Conservation (phyloP, 192 early-diverging fungal species). For the Chytriomyces sp. region DNA sequence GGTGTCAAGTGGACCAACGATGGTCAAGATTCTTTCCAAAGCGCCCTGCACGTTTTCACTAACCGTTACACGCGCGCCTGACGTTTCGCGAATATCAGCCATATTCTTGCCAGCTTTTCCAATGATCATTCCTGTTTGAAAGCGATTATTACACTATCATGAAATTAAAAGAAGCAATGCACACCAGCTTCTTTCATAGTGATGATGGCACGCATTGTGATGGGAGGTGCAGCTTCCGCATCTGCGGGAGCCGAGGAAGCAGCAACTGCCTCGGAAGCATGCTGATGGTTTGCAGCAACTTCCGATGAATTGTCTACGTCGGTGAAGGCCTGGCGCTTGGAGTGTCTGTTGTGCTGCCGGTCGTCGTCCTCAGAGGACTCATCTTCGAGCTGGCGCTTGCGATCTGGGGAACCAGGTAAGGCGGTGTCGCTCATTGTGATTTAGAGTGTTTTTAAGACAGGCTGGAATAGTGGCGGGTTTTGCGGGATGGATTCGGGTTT, state of each 20-base stretch:
- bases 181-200: constrained; percentile 88
- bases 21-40: constrained; percentile 70
- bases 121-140: constrained; percentile 66
- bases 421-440: constrained; percentile 3
- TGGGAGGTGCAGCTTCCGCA: constrained; percentile 13
- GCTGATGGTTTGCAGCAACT: not conserved
- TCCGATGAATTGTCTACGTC: not conserved
- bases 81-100: constrained; percentile 77
- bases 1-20: constrained; percentile 47
- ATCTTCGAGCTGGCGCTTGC: constrained; percentile 44
- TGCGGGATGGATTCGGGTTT: not conserved
- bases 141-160: not conserved
- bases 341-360: constrained; percentile 25
- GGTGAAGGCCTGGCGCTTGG: constrained; percentile 42
- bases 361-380: constrained; percentile 44
- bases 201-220: constrained; percentile 87
- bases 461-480: not conserved
- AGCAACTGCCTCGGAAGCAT: not conserved
- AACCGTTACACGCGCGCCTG: constrained; percentile 90
- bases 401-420: constrained; percentile 36
- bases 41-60: constrained; percentile 87
- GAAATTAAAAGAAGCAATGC: not conserved
- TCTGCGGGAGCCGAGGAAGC: not conserved
- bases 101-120: constrained; percentile 81
- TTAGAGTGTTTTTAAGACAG: not conserved